Evolutionary conservation across 441 rosid species (phyloP).

Genomic region (Pelargonium exstipulatum): DNA sequence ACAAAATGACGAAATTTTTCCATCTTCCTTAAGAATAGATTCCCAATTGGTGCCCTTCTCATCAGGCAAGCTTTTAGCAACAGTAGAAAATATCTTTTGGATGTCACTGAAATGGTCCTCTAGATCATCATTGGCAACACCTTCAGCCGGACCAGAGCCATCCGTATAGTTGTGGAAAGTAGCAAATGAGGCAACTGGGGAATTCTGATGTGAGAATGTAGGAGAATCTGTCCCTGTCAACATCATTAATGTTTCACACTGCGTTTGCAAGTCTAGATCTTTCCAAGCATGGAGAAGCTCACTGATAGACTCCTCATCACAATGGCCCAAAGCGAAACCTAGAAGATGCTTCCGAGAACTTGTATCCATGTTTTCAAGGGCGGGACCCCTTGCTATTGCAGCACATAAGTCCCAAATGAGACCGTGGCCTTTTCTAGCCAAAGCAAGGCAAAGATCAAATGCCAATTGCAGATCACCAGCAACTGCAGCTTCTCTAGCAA

Average conservation of each 20-base stretch:
- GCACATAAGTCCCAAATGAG: conserved; percentile 95
- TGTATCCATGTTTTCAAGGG: conserved; percentile 83
- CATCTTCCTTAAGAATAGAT: conserved; percentile 59
- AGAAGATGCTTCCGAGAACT: conserved; percentile 72
- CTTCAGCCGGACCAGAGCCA: conserved; percentile 44
- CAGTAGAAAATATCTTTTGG: conserved; percentile 45
- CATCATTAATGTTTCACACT: conserved; percentile 59
- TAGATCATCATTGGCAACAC: conserved; percentile 36
- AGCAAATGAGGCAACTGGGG: conserved; percentile 24
- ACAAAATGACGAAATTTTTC: conserved; percentile 70
- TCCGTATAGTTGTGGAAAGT: conserved; percentile 38
- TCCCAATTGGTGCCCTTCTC: conserved; percentile 54
- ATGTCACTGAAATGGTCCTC: conserved; percentile 39
- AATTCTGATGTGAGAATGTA: conserved; percentile 35
- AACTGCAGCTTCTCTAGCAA: conserved; percentile 98
- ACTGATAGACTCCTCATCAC: conserved; percentile 86
- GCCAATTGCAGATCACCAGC: conserved; percentile 97
- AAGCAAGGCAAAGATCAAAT: conserved; percentile 81
- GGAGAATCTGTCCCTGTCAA: conserved; percentile 51
- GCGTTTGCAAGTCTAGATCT: conserved; percentile 88
- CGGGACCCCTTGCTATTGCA: conserved; percentile 98
- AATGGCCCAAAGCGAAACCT: conserved; percentile 91
- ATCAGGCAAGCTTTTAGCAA: conserved; percentile 60
- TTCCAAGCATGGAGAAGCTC: conserved; percentile 98
- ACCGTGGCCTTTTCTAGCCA: conserved; percentile 91